Conservation (phyloP, 2,329 filamentous ascomycete genomes). For the Lachnellula cervina region DNA sequence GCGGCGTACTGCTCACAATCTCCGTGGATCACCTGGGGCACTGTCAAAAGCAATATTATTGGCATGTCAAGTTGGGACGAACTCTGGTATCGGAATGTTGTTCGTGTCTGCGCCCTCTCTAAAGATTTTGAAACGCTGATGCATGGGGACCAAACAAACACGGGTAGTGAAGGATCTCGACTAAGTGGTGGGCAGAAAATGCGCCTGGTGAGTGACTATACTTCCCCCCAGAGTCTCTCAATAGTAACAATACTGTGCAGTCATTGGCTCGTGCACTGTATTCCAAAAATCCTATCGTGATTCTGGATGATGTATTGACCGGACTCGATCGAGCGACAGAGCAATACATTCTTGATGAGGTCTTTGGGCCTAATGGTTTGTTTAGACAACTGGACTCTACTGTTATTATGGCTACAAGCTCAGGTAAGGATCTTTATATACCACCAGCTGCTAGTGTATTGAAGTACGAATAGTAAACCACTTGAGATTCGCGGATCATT, state of each 20-base stretch:
- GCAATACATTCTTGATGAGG: slow-evolving; percentile 5
- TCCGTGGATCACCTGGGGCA: slow-evolving; percentile 40
- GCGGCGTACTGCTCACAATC: slow-evolving; percentile 28
- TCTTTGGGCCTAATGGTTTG: slow-evolving; percentile 12
- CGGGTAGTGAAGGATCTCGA: slow-evolving; percentile 29
- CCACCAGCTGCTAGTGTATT: background rate
- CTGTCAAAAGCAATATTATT: slow-evolving; percentile 36
- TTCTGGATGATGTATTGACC: slow-evolving; percentile 25
- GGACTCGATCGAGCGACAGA: slow-evolving; percentile 21
- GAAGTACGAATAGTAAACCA: slow-evolving; percentile 1
- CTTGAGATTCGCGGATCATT: slow-evolving; percentile 18
- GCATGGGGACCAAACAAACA: slow-evolving; percentile 21
- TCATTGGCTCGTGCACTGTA: slow-evolving; percentile 23
- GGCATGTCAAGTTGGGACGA: slow-evolving; percentile 25
- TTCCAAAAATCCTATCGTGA: slow-evolving; percentile 5
- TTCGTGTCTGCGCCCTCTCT: slow-evolving; percentile 16
- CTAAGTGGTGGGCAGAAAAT: slow-evolving; percentile 26
- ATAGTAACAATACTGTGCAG: slow-evolving; percentile 30
- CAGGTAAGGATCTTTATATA: background rate
- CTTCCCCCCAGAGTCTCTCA: slow-evolving; percentile 1
- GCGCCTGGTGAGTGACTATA: slow-evolving; percentile 37
- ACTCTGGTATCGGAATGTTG: slow-evolving; percentile 20
- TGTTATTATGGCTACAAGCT: slow-evolving; percentile 32
- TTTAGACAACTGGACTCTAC: slow-evolving; percentile 28
- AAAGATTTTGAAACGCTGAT: slow-evolving; percentile 20